These are phyloP conservation scores for Ustilago esculenta DNA, from an alignment of 1,284 basidiomycete species.

Conservation along the genomic window DNA sequence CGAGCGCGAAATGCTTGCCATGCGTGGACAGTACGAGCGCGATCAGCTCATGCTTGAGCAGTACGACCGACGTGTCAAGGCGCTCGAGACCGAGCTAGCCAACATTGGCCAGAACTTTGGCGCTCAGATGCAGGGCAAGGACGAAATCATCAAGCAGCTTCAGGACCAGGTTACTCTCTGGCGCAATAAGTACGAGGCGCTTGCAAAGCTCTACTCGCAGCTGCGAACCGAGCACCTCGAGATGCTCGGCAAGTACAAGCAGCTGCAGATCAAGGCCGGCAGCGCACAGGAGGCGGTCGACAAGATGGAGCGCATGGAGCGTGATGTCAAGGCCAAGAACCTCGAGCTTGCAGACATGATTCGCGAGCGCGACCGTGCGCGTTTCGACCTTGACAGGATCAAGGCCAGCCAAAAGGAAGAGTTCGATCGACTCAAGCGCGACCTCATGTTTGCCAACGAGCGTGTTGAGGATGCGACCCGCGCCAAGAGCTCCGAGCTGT, in stretches of 20 bases:
- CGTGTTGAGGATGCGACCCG: slow-evolving; percentile 92
- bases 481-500: slow-evolving; percentile 92
- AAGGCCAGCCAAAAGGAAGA: slow-evolving; percentile 94
- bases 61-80: slow-evolving; percentile 96
- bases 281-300: slow-evolving; percentile 99
- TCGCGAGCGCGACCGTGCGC: slow-evolving; percentile 91
- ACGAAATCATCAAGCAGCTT: slow-evolving; percentile 92
- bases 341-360: slow-evolving; percentile 99
- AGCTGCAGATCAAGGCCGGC: slow-evolving; percentile 96
- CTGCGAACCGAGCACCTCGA: slow-evolving; percentile 96
- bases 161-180: slow-evolving; percentile 96
- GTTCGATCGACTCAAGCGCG: slow-evolving; percentile 88
- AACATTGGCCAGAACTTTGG: slow-evolving; percentile 82
- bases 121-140: slow-evolving; percentile 89
- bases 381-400: slow-evolving; percentile 95
- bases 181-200: slow-evolving; percentile 98
- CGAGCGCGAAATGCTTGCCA: slow-evolving; percentile 87
- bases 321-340: slow-evolving; percentile 97
- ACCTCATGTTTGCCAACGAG: slow-evolving; percentile 96
- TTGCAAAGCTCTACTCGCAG: slow-evolving; percentile 98
- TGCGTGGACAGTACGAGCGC: slow-evolving; percentile 96
- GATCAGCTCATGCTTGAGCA: slow-evolving; percentile 98
- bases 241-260: slow-evolving; percentile 96
- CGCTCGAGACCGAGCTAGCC: slow-evolving; percentile 88
- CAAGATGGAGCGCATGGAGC: slow-evolving; percentile 98